Evolutionary conservation across 768 basidiomycete genomes (phyloP), one percentile per base, ranked within the genome.

Genomic region (Crucibulum laeve): DNA sequence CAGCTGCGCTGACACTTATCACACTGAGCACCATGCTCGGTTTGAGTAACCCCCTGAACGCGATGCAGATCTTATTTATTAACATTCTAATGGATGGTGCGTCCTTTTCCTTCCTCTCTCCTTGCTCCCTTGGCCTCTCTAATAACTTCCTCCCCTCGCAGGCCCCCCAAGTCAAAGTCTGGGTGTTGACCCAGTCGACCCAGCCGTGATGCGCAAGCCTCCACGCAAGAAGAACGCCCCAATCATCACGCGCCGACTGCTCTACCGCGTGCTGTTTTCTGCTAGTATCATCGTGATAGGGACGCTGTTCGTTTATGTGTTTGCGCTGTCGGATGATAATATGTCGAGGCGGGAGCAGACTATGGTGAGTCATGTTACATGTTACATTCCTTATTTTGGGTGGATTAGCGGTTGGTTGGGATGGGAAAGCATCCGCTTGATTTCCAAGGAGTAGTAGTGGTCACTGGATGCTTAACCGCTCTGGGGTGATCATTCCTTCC

Each of bases 41-140:
- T 11, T 72, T 96, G 25, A 84, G 82, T 54, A 97, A 95, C 56
- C 94, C 94, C 3, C 74, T 98, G 49, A 98, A 98, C 56, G 85
- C 94, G 3, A 97, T 97, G 93, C 93, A 98, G 62, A 98, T 98
- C 55, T 68, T 98, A n/a, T 98, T 96, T 60, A 97, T 97, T 57
- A 97, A 98, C 66, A 96, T 97, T 59, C 77, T 98, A 38, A 98
- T 98, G 94, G 95, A 98, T 51, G 93, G 92, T 86, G 44, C 25
- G 75, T 63, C 14, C n/a, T n/a, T n/a, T 28, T 25, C 4, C 19
- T 46, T 40, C 2, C 23, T 44, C 19, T 35, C 32, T 11, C 42
- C 15, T 30, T 24, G 6, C 38, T 32, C 6, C n/a, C 36, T 30
- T 25, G 40, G 4, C 26, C 17, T 36, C n/a, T 50, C 38, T 35